phyloP scores from a whole-genome alignment of 1,284 basidiomycete genomes.

The Ganoderma boninense region DNA sequence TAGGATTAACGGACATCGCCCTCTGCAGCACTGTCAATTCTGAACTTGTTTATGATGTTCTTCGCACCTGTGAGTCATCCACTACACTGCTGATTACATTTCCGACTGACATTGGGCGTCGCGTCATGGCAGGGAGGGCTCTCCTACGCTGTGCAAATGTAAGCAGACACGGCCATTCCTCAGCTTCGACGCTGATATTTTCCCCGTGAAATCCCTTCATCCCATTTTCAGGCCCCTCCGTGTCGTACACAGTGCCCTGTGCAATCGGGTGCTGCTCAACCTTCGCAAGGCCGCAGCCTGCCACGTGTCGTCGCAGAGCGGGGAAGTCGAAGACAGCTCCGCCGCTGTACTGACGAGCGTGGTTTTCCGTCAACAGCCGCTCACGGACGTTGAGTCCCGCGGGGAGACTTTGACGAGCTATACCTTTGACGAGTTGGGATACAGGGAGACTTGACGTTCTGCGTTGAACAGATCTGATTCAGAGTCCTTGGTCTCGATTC shows the following conservation, averaged over 20 bases:
- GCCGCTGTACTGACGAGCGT: background rate
- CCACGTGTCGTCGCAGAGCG: too few relatives aligned
- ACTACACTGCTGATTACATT: too few relatives aligned
- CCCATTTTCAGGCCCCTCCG: constrained; percentile 1
- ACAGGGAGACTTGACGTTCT: background rate
- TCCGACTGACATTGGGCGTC: background rate
- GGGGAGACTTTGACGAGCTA: background rate
- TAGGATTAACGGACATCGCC: background rate
- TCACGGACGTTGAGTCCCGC: background rate
- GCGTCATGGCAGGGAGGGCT: background rate
- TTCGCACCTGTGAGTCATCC: constrained; percentile 2
- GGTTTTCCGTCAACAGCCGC: background rate
- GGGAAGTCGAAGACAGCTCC: background rate
- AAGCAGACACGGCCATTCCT: background rate
- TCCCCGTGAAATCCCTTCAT: background rate
- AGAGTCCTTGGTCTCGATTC: too few relatives aligned
- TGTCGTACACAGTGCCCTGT: constrained; percentile 6
- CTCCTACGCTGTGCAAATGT: constrained; percentile 1
- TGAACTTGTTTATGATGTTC: background rate
- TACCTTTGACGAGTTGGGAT: background rate
- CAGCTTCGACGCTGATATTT: background rate
- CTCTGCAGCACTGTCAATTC: background rate
- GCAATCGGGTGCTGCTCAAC: constrained; percentile 7
- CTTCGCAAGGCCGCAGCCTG: constrained; percentile 7
- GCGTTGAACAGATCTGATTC: too few relatives aligned